Conservation (phyloP, 441 rosid species). For the Populus hybrid region DNA sequence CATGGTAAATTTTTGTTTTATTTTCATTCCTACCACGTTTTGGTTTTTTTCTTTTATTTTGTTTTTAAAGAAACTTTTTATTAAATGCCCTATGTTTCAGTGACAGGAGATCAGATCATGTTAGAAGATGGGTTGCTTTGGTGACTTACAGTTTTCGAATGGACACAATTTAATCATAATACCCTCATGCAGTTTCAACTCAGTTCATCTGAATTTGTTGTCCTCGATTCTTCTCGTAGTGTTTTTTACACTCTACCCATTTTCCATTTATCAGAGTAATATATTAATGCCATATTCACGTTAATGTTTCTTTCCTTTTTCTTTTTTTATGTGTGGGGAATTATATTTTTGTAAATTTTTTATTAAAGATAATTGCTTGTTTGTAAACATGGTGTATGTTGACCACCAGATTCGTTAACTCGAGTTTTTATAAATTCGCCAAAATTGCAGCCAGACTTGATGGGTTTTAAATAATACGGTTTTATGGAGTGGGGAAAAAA, state of each 20-base stretch:
- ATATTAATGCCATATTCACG: background rate
- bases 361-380: background rate
- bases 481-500: constrained; percentile 40
- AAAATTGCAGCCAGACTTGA: constrained; percentile 32
- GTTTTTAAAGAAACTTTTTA: background rate
- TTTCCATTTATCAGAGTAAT: constrained; percentile 49
- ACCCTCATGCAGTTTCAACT: constrained; percentile 39
- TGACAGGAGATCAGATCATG: too few species aligned
- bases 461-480: constrained; percentile 31
- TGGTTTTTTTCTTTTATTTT: background rate
- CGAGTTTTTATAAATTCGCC: background rate
- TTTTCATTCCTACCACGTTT: background rate
- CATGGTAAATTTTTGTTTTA: constrained; percentile 1
- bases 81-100: constrained; percentile 3
- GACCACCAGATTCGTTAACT: background rate
- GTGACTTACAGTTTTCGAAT: constrained; percentile 57
- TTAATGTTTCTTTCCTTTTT: background rate
- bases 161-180: constrained; percentile 46
- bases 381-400: background rate
- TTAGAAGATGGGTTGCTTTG: too few species aligned
- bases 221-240: constrained; percentile 44
- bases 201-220: constrained; percentile 45
- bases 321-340: background rate
- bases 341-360: background rate
- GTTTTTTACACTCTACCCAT: constrained; percentile 42